phyloP scores from a whole-genome alignment of 805 yeast genomes.

The Martiniozyma abietophila region DNA sequence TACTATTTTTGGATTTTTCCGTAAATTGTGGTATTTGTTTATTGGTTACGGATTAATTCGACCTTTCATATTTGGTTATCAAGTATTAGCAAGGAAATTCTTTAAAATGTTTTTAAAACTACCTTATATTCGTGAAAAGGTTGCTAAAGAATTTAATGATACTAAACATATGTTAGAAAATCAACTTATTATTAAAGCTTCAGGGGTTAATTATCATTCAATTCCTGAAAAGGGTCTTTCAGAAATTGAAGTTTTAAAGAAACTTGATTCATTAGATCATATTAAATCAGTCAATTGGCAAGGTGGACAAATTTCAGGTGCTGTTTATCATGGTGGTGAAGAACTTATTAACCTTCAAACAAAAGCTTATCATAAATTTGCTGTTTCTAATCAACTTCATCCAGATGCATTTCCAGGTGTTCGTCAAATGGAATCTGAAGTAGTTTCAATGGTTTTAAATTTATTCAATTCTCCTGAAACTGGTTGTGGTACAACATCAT shows the following conservation, averaged over 20 bases:
- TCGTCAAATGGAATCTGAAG: constrained; percentile 92
- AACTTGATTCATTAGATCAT: constrained; percentile 39
- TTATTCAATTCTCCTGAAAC: constrained; percentile 71
- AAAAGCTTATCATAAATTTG: constrained; percentile 61
- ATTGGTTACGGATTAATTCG: neutral
- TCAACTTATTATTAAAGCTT: constrained; percentile 48
- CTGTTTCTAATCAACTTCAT: constrained; percentile 90
- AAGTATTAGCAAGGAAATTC: constrained; percentile 11
- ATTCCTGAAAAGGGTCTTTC: constrained; percentile 58
- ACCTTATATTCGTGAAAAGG: constrained; percentile 38
- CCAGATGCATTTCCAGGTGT: constrained; percentile 97
- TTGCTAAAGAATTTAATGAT: constrained; percentile 49
- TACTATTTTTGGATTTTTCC: no score
- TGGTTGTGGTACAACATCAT: constrained; percentile 74
- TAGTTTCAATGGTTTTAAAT: constrained; percentile 80
- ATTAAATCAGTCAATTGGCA: constrained; percentile 70
- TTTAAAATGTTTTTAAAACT: constrained; percentile 13
- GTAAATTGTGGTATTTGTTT: constrained; percentile 1
- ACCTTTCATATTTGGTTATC: no score
- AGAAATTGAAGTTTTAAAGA: constrained; percentile 34
- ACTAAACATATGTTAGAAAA: constrained; percentile 43
- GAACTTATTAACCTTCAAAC: constrained; percentile 68
- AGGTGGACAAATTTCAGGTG: constrained; percentile 83
- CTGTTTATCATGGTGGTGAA: constrained; percentile 93
- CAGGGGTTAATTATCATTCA: constrained; percentile 30